Base-by-base conservation (phyloP, 1,284 basidiomycete genomes). In the Apiotrichum siamense region DNA sequence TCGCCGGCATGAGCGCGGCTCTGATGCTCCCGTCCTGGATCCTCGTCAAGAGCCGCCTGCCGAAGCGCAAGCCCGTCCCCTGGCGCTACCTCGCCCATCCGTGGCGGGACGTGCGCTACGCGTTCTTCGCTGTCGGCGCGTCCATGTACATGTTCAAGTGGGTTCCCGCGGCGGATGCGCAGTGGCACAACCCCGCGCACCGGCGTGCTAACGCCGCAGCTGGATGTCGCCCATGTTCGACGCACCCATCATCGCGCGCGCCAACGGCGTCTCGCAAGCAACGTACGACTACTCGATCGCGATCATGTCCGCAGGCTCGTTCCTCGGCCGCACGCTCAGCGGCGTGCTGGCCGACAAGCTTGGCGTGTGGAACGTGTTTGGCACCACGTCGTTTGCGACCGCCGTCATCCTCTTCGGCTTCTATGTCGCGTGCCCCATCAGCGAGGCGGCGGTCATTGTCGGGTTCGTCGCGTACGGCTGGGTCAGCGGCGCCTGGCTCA, bases 21-120 rank as follows among this genome's bases (percentile, higher is more conserved):
- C 55, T 72, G 23, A 64, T 70, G 62, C 46, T 65, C n/a, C 67
- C 69, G 5, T 55, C 63, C 5, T 69, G 67, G 64, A 63, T 70
- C 50, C 63, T 62, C 43, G 54, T 73, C 42, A 66, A 66, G 48
- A 63, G 64, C 12, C 62, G 71, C 43, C 51, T 70, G 7, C 67
- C 69, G 17, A 63, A 64, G 4, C 53, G 67, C 35, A 48, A 50
- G 38, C 54, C 49, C 18, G 49, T 48, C 45, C 17, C 55, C 43
- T 49, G 33, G 7, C 45, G 38, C 3, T 26, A 18, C 9, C 52
- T 57, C 17, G 43, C 41, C 4, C 49, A 49, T 20, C 68, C 68
- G 2, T 68, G 64, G 64, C 54, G 52, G 18, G 65, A 70, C 33
- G 29, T 37, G 17, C 52, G 53, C 31, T 70, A 64, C 43, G 47